phyloP scores from a whole-genome alignment of 1,139 yeast genomes.

The Sugiyamaella xylanicola region DNA sequence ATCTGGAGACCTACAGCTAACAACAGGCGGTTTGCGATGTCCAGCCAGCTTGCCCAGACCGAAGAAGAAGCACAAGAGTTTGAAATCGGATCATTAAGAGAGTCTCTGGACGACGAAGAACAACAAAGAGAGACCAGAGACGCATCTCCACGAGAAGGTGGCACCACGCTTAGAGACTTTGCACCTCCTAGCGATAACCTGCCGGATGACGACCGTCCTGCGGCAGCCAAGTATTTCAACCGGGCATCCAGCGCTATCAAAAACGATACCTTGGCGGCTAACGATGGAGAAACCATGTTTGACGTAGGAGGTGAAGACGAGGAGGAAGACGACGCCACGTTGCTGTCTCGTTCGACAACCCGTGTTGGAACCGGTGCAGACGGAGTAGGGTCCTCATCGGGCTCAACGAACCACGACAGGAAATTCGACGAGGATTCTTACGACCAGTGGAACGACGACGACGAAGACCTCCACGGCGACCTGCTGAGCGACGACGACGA shows the following conservation, averaged over 20 bases:
- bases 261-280: constrained; percentile 10
- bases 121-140: constrained; percentile 11
- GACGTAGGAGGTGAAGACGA: constrained; percentile 31
- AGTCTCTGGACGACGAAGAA: constrained; percentile 43
- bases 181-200: constrained; percentile 19
- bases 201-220: constrained; percentile 22
- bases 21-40: constrained; percentile 90
- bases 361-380: no score
- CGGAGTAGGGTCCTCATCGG: background rate
- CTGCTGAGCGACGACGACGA: constrained; percentile 12
- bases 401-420: constrained; percentile 8
- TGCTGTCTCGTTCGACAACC: background rate
- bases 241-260: constrained; percentile 14
- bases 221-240: constrained; percentile 18
- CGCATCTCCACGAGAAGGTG: constrained; percentile 2
- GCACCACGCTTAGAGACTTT: constrained; percentile 13
- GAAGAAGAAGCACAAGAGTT: constrained; percentile 65
- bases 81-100: constrained; percentile 48
- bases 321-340: constrained; percentile 19
- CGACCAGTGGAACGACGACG: constrained; percentile 31
- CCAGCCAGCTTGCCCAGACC: constrained; percentile 87
- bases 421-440: constrained; percentile 20
- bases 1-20: constrained; percentile 98
- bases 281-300: constrained; percentile 29
- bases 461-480: constrained; percentile 22